Evolutionary conservation across 225 moss, liverwort and hornwort genomes (phyloP).

Genomic region (Asterella californica): DNA sequence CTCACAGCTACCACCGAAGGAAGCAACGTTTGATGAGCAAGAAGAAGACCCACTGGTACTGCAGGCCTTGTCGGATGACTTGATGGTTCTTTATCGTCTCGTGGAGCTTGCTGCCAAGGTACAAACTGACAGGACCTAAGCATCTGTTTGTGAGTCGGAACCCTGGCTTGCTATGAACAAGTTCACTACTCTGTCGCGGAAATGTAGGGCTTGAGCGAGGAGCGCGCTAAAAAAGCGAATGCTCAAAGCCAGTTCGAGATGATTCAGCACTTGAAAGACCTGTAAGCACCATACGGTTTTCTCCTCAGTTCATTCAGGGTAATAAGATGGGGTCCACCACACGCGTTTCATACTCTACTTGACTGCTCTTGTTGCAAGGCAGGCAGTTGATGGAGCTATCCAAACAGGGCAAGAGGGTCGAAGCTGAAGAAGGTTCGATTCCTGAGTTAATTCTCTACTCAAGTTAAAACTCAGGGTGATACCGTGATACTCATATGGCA

Average conservation of each 20-base stretch:
- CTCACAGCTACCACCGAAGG: not conserved
- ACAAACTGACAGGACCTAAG: not conserved
- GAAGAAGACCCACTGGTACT: conserved; percentile 35
- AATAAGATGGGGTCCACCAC: no score
- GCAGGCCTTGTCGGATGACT: conserved; percentile 36
- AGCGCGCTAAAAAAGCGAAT: not conserved
- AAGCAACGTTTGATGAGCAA: not conserved
- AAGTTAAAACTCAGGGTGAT: not conserved
- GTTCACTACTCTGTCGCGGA: no score
- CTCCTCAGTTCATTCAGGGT: not conserved
- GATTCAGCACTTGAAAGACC: not conserved
- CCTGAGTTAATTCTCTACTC: not conserved
- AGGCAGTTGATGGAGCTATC: conserved; percentile 23
- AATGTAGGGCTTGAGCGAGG: conserved; percentile 3
- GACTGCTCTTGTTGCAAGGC: not conserved
- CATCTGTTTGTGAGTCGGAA: not conserved
- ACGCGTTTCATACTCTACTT: not conserved
- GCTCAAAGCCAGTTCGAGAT: not conserved
- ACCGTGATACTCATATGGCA: not conserved
- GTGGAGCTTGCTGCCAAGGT: conserved; percentile 35
- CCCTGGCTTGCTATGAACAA: not conserved
- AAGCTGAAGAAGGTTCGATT: conserved; percentile 25
- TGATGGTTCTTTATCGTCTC: conserved; percentile 30
- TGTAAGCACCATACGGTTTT: not conserved
- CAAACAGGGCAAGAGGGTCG: conserved; percentile 7